Conservation (phyloP, 495 filamentous ascomycete species). For the Podospora sp. region DNA sequence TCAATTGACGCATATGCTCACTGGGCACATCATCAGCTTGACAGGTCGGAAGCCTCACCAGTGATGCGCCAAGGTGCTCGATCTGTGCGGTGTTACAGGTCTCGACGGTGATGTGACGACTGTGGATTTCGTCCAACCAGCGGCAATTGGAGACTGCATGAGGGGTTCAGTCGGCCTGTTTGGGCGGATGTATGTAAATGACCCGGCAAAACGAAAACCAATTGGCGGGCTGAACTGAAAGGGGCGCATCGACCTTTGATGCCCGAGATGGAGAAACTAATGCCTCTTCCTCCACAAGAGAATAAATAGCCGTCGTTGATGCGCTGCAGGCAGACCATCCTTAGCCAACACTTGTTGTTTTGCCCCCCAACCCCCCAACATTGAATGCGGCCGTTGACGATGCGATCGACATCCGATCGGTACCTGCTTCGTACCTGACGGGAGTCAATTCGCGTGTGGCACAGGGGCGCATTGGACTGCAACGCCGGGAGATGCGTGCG, state of each 20-base stretch:
- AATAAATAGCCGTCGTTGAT: background rate
- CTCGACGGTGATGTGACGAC: slow-evolving; percentile 22
- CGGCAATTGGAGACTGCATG: slow-evolving; percentile 7
- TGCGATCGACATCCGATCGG: background rate
- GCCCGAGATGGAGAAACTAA: background rate
- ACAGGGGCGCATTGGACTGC: slow-evolving; percentile 1
- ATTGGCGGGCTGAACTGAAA: slow-evolving; percentile 3
- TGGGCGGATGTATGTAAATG: slow-evolving; percentile 10
- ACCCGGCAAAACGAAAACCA: slow-evolving; percentile 9
- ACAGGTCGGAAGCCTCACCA: background rate
- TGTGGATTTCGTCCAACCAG: slow-evolving; percentile 20
- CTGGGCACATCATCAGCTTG: background rate
- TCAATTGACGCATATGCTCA: background rate
- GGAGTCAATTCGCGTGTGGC: background rate
- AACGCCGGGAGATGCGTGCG: slow-evolving; percentile 5
- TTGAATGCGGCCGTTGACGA: background rate
- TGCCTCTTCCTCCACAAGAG: background rate
- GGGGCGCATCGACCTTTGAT: background rate
- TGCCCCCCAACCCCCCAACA: background rate
- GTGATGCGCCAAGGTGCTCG: slow-evolving; percentile 17
- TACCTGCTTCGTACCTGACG: background rate
- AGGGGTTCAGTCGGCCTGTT: background rate
- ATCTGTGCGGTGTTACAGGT: slow-evolving; percentile 20
- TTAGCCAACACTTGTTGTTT: background rate
- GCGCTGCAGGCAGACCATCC: background rate